A percentile compares a stretch with the other conserved stretches of the same genome.
These are phyloP conservation scores for Scytalidium sp. DNA, from an alignment of 2,329 filamentous ascomycete species.

Conservation along the genomic window DNA sequence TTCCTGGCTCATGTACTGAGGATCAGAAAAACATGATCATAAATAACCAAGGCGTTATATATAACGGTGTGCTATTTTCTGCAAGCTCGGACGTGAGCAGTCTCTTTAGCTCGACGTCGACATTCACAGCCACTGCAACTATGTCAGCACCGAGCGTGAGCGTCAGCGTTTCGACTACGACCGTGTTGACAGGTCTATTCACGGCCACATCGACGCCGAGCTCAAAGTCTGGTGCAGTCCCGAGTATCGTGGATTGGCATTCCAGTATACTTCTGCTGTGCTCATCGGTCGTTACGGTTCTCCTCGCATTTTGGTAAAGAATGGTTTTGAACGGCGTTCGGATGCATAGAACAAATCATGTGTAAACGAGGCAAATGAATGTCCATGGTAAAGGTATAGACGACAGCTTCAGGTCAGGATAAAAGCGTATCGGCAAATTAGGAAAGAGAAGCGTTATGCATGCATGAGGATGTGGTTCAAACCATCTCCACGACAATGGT, in stretches of 20 bases:
- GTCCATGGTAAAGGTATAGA: too few relatives aligned
- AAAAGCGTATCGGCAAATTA: too few relatives aligned
- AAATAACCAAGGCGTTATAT: slow-evolving; percentile 50
- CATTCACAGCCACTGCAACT: slow-evolving; percentile 3
- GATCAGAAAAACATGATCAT: slow-evolving; percentile 46
- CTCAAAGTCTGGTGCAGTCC: background rate
- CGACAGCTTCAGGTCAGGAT: too few relatives aligned
- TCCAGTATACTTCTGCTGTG: background rate
- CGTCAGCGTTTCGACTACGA: slow-evolving; percentile 23
- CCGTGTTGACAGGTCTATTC: slow-evolving; percentile 27
- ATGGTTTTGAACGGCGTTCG: background rate
- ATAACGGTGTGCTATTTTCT: slow-evolving; percentile 56
- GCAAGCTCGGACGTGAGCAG: slow-evolving; percentile 37
- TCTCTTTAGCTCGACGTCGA: slow-evolving; percentile 10
- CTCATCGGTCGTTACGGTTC: background rate
- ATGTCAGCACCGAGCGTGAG: slow-evolving; percentile 6
- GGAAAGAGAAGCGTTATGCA: too few relatives aligned
- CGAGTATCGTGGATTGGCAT: background rate
- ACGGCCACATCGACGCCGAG: slow-evolving; percentile 28
- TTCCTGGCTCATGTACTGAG: slow-evolving; percentile 50
- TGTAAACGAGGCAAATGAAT: background rate
- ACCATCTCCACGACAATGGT: too few relatives aligned
- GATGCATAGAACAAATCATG: background rate
- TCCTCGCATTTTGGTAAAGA: background rate
- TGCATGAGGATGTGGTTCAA: too few relatives aligned